Conservation (phyloP, 192 early-diverging fungal genomes). For the Coemansia sp. region DNA sequence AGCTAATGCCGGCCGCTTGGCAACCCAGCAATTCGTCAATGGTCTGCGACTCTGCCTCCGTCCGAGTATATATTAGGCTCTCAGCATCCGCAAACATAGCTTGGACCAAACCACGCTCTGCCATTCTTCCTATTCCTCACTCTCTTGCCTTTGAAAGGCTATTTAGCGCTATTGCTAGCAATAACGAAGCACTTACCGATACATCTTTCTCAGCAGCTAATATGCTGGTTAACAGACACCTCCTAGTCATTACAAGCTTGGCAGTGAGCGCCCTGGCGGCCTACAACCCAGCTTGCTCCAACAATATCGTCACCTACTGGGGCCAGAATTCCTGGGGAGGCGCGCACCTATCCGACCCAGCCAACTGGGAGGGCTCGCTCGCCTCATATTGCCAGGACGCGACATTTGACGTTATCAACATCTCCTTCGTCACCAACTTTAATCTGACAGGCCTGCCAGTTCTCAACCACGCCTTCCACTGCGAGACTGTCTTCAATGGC, state of each 20-base stretch:
- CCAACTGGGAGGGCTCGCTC: constrained; percentile 55
- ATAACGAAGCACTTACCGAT: neutral
- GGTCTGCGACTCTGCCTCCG: too few species aligned
- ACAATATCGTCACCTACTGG: constrained; percentile 65
- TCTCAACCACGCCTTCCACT: constrained; percentile 75
- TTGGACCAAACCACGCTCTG: too few species aligned
- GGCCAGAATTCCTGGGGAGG: constrained; percentile 66
- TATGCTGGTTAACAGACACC: neutral
- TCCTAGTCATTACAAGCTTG: constrained; percentile 10
- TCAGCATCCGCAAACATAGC: too few species aligned
- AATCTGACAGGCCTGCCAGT: constrained; percentile 63
- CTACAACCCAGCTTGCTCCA: constrained; percentile 34
- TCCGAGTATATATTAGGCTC: neutral
- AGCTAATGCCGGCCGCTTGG: neutral
- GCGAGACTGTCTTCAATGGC: constrained; percentile 59
- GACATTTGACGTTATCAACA: constrained; percentile 60
- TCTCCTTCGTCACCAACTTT: constrained; percentile 68
- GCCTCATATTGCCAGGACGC: constrained; percentile 60
- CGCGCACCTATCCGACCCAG: constrained; percentile 39
- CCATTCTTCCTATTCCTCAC: neutral
- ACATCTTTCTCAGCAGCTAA: too few species aligned
- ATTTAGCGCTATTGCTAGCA: neutral
- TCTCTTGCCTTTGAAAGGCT: neutral
- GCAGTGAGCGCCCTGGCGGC: constrained; percentile 7
- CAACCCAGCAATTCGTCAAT: neutral